A percentile compares a stretch with the other conserved stretches of the same genome.
phyloP scores from a whole-genome alignment of 192 early-diverging fungal species.

The Backusella morwellensis region DNA sequence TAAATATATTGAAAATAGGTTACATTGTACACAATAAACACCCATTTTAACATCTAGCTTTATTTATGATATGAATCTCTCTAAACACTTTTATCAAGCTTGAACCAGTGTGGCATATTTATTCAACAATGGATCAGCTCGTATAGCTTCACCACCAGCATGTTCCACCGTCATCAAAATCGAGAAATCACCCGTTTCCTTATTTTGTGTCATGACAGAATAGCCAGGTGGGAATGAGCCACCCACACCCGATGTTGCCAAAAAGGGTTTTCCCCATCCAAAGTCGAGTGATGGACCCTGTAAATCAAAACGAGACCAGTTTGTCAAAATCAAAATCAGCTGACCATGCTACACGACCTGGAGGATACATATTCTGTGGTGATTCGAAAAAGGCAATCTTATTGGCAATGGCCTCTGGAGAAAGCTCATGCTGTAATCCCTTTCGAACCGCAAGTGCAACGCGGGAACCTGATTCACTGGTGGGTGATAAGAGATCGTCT shows the following conservation, averaged over 20 bases:
- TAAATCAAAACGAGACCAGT: slow-evolving; percentile 41
- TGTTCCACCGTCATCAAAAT: slow-evolving; percentile 31
- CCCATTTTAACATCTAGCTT: too few species aligned
- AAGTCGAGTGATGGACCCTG: slow-evolving; percentile 33
- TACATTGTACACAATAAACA: too few species aligned
- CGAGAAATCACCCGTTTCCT: slow-evolving; percentile 28
- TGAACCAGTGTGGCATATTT: not conserved
- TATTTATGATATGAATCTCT: not conserved
- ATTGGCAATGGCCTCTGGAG: slow-evolving; percentile 32
- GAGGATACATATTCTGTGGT: slow-evolving; percentile 21
- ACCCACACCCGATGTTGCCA: slow-evolving; percentile 23
- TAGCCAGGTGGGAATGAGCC: slow-evolving; percentile 33
- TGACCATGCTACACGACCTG: slow-evolving; percentile 28
- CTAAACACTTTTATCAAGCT: not conserved
- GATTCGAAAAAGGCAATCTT: slow-evolving; percentile 36
- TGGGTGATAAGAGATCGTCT: slow-evolving; percentile 20
- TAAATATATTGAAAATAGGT: too few species aligned
- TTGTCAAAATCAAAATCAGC: slow-evolving; percentile 39
- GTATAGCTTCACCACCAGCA: not conserved
- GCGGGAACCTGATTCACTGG: slow-evolving; percentile 25
- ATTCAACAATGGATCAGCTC: not conserved
- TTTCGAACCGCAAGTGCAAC: slow-evolving; percentile 31
- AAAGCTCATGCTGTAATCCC: slow-evolving; percentile 23
- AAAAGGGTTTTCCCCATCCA: slow-evolving; percentile 39
- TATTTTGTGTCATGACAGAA: slow-evolving; percentile 32